Evolutionary conservation across 2,329 filamentous ascomycete genomes (phyloP), one percentile per base, ranked within the genome.

Genomic region (Emmonsiellopsis sp.): DNA sequence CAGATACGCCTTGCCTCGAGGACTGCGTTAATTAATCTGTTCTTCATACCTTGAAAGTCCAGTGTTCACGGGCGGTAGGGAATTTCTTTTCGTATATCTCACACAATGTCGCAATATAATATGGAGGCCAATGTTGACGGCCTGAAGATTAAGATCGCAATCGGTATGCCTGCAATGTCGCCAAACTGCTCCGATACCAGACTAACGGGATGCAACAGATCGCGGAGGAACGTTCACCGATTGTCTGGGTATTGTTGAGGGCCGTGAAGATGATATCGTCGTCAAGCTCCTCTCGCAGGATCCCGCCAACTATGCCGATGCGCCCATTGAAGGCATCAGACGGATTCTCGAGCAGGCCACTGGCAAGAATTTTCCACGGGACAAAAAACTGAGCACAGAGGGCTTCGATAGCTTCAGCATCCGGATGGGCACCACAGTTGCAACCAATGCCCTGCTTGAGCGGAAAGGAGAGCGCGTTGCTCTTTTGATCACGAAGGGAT

Each of bases 401-500:
- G n/a, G 49, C 4, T 56, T 61, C n/a, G 59, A 60, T 55, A 51
- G 10, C 13, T 39, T 39, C 36, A 88, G 85, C 46, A 93, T 94
- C 64, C 84, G 88, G 51, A 95, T 94, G 88, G 89, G 89, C 45
- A 95, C 89, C 2, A 95, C 89, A 0, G 89, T 95, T 9, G 89
- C 89, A 9, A 94, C 89, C 0, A 94, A 94, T 66, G 89, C 89
- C 0, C 70, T 95, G 55, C 75, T 61, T 5, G 60, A 62, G 46
- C 52, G 61, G 6, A 61, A 61, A 51, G 61, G 61, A 2, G 59
- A 61, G 44, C 56, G 57, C 0, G 52, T 55, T 80, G 93, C 3
- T 84, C 78, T 95, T 70, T 80, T 94, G 0, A 87, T 90, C 4
- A 93, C 88, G 0, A 84, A 82, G 60, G 88, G 89, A 0, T 94